These are phyloP conservation scores for Mycena rosella DNA, from an alignment of 768 basidiomycete species.

Conservation along the genomic window DNA sequence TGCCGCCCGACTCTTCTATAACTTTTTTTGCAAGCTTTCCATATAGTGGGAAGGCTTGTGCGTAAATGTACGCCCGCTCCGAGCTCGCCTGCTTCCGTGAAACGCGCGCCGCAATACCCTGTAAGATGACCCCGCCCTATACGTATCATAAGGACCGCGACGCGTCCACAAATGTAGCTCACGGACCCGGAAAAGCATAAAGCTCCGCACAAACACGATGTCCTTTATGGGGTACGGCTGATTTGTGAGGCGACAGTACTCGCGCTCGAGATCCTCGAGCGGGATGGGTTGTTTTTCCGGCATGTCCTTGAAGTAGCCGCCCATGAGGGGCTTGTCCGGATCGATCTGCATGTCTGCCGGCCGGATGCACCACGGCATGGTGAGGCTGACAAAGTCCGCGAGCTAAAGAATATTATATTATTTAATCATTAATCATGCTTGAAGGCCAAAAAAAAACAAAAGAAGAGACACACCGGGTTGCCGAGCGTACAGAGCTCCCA, in stretches of 20 bases:
- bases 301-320: conserved; percentile 73
- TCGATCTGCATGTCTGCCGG: no score
- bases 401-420: conserved; percentile 56
- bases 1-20: conserved; percentile 1
- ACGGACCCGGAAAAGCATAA: conserved; percentile 86
- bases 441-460: conserved; percentile 1
- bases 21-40: conserved; percentile 1
- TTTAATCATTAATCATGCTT: not conserved
- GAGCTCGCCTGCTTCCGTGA: conserved; percentile 92
- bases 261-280: conserved; percentile 79
- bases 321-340: conserved; percentile 46
- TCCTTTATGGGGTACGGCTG: conserved; percentile 81
- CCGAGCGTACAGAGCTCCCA: conserved; percentile 92
- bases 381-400: conserved; percentile 92
- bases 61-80: conserved; percentile 70
- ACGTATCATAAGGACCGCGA: not conserved
- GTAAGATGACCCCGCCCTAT: conserved; percentile 84
- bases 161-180: not conserved
- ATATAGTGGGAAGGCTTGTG: conserved; percentile 61
- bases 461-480: conserved; percentile 61
- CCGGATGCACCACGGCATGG: conserved; percentile 76
- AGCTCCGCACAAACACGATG: conserved; percentile 86
- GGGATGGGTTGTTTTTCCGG: conserved; percentile 62
- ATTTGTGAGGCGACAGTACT: conserved; percentile 79
- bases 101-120: conserved; percentile 91